Evolutionary conservation across 2,329 filamentous ascomycete species (phyloP).

Genomic region (Alternaria triticimaculans): DNA sequence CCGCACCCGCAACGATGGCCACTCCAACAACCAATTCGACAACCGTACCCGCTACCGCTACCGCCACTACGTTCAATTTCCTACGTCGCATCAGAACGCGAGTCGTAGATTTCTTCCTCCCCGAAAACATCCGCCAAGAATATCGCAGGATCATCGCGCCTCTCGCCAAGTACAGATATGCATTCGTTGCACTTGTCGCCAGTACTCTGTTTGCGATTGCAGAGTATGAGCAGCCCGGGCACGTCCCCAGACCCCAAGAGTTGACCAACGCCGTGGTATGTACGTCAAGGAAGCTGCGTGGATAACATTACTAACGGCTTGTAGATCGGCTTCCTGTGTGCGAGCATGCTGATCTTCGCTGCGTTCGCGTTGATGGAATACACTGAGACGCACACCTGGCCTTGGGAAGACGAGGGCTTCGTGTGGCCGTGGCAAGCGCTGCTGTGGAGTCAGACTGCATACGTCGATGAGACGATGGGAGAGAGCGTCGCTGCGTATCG

Average conservation of each 20-base stretch:
- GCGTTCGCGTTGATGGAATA: constrained; percentile 6
- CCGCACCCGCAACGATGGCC: background rate
- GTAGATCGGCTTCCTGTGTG: background rate
- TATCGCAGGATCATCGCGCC: background rate
- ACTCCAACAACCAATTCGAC: background rate
- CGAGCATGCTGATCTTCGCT: background rate
- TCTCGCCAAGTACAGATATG: background rate
- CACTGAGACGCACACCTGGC: constrained; percentile 5
- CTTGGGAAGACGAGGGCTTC: constrained; percentile 10
- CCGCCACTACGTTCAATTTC: background rate
- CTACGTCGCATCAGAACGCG: background rate
- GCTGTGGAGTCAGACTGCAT: constrained; percentile 5
- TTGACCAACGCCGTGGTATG: background rate
- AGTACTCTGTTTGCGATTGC: background rate
- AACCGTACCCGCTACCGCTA: background rate
- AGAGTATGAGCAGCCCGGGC: constrained; percentile 11
- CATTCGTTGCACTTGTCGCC: background rate
- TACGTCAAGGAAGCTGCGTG: background rate
- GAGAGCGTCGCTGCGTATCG: background rate
- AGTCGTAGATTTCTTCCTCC: background rate
- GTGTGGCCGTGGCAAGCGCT: constrained; percentile 12
- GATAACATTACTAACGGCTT: background rate
- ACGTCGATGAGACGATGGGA: background rate
- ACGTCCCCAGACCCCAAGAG: constrained; percentile 2
- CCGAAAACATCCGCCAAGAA: constrained; percentile 1